Evolutionary conservation across 139 green algal genomes (phyloP).

Genomic region (Haematococcus lacustris): DNA sequence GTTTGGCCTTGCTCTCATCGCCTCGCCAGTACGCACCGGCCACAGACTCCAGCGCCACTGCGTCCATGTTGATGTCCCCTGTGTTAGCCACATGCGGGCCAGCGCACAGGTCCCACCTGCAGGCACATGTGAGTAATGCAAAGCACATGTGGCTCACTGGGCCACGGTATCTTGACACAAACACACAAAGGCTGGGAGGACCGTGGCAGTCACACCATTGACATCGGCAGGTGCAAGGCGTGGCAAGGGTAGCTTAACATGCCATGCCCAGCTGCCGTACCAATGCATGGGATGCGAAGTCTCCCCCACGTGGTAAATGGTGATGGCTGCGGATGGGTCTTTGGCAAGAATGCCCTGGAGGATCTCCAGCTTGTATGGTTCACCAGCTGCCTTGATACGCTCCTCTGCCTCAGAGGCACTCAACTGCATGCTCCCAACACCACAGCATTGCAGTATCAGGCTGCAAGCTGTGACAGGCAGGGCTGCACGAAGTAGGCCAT

Average conservation of each 20-base stretch:
- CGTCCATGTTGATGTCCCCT: slow-evolving; percentile 67
- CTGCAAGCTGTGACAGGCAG: too few relatives aligned
- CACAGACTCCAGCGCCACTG: slow-evolving; percentile 85
- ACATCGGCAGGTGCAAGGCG: too few relatives aligned
- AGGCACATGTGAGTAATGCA: too few relatives aligned
- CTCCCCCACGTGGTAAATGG: slow-evolving; percentile 95
- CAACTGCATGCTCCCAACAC: slow-evolving; percentile 51
- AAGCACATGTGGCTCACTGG: too few relatives aligned
- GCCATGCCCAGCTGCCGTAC: too few relatives aligned
- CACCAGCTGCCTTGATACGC: slow-evolving; percentile 72
- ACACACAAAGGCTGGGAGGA: too few relatives aligned
- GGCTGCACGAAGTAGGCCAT: too few relatives aligned
- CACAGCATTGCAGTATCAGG: neutral
- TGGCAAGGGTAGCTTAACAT: too few relatives aligned
- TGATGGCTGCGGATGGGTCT: slow-evolving; percentile 80
- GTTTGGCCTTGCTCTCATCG: slow-evolving; percentile 78
- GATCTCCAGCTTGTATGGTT: slow-evolving; percentile 98
- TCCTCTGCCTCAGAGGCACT: slow-evolving; percentile 63
- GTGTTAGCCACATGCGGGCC: slow-evolving; percentile 89
- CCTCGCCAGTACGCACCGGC: slow-evolving; percentile 90
- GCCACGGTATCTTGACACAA: too few relatives aligned
- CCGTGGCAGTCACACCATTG: too few relatives aligned
- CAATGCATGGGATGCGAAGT: slow-evolving; percentile 49
- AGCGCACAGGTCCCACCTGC: slow-evolving; percentile 91
- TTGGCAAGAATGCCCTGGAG: slow-evolving; percentile 73